Percentiles rank a stretch among this genome's conserved stretches.
These are phyloP conservation scores for Trametes pubescens DNA, from an alignment of 1,284 basidiomycete species.

Conservation along the genomic window DNA sequence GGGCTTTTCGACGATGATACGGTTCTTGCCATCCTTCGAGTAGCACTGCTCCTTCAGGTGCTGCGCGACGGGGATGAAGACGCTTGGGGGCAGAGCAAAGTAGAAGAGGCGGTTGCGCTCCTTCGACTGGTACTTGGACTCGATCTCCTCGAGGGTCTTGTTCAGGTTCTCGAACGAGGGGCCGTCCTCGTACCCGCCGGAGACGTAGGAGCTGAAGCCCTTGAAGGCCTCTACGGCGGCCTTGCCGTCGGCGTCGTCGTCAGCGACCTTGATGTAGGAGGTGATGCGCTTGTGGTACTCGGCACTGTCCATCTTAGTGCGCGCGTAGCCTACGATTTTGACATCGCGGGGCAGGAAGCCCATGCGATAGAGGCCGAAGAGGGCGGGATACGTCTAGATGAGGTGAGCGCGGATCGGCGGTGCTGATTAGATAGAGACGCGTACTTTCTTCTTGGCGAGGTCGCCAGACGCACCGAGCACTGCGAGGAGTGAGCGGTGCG, in stretches of 20 bases:
- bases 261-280: constrained; percentile 83
- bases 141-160: constrained; percentile 80
- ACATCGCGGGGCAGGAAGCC: constrained; percentile 84
- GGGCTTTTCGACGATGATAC: constrained; percentile 96
- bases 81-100: constrained; percentile 93
- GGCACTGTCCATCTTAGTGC: constrained; percentile 90
- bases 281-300: constrained; percentile 89
- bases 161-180: constrained; percentile 82
- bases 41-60: constrained; percentile 88
- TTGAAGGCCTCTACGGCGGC: constrained; percentile 85
- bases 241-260: constrained; percentile 64
- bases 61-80: constrained; percentile 89
- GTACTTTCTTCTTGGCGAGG: constrained; percentile 98
- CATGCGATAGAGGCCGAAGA: constrained; percentile 87
- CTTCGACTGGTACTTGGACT: constrained; percentile 70
- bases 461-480: constrained; percentile 98
- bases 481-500: constrained; percentile 45
- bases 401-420: constrained; percentile 27
- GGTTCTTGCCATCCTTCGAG: constrained; percentile 75
- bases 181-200: constrained; percentile 89
- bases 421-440: constrained; percentile 32
- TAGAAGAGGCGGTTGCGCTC: constrained; percentile 88
- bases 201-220: constrained; percentile 78
- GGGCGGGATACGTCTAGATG: constrained; percentile 85
- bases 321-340: constrained; percentile 93